Evolutionary conservation across 2,329 filamentous ascomycete genomes (phyloP).

Genomic region (Apiospora koreana): DNA sequence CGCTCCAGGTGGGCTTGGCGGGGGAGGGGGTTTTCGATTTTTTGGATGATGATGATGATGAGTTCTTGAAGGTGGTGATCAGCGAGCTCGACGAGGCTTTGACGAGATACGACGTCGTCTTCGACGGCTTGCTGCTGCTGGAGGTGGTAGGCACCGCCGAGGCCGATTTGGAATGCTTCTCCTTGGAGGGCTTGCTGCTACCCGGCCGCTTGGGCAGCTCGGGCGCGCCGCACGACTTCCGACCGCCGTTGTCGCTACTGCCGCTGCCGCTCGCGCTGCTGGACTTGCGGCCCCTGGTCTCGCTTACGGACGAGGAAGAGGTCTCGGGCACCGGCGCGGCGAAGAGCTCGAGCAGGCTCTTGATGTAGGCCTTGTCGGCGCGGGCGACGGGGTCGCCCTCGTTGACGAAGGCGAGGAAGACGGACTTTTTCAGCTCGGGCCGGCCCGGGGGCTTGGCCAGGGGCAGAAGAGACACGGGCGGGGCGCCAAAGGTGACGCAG

Average conservation of each 20-base stretch:
- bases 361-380: constrained; percentile 76
- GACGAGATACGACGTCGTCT: not conserved
- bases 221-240: not conserved
- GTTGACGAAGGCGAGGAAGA: constrained; percentile 81
- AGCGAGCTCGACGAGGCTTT: not conserved
- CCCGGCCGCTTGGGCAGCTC: not conserved
- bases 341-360: constrained; percentile 71
- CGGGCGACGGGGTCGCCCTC: constrained; percentile 81
- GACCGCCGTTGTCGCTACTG: not conserved
- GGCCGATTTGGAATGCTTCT: constrained; percentile 17
- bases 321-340: constrained; percentile 52
- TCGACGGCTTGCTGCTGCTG: not conserved
- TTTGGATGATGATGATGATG: not conserved
- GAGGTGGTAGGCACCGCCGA: not conserved
- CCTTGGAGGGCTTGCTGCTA: constrained; percentile 19
- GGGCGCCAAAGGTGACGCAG: constrained; percentile 84
- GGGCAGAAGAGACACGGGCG: constrained; percentile 73
- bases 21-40: constrained; percentile 28
- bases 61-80: not conserved
- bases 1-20: constrained; percentile 56
- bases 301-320: not conserved
- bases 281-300: not conserved
- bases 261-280: no score
- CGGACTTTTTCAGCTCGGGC: constrained; percentile 57
- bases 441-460: constrained; percentile 56